A percentile compares a stretch with the other conserved stretches of the same genome.
These are phyloP conservation scores for Taiozyma sp. DNA, from an alignment of 1,139 yeast genomes.

Conservation along the genomic window DNA sequence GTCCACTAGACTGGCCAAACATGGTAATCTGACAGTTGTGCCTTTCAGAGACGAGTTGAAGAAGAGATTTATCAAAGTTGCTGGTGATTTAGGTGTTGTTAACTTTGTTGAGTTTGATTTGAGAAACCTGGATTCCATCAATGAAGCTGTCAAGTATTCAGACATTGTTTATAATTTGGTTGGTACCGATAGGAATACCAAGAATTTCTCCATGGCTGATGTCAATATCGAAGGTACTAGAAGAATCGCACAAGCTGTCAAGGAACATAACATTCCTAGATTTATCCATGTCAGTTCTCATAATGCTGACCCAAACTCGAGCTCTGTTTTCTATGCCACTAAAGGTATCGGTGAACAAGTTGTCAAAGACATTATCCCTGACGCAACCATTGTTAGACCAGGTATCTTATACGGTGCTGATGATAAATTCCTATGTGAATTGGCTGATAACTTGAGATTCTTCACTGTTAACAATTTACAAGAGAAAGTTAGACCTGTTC, in stretches of 20 bases:
- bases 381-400: conserved; percentile 83
- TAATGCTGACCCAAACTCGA: conserved; percentile 68
- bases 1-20: conserved; percentile 69
- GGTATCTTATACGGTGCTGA: conserved; percentile 78
- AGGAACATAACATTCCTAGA: conserved; percentile 72
- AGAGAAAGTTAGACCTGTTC: conserved; percentile 68
- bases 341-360: conserved; percentile 77
- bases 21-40: conserved; percentile 73
- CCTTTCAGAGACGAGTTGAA: conserved; percentile 82
- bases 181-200: conserved; percentile 76
- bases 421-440: conserved; percentile 64
- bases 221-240: conserved; percentile 76
- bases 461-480: conserved; percentile 64
- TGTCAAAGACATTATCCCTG: conserved; percentile 65
- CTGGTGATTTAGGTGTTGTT: conserved; percentile 87
- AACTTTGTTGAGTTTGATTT: conserved; percentile 81
- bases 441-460: conserved; percentile 47
- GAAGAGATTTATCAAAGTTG: conserved; percentile 74
- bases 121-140: conserved; percentile 71
- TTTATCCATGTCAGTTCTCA: conserved; percentile 76
- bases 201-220: conserved; percentile 79
- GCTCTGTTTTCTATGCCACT: conserved; percentile 70
- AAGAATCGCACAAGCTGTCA: conserved; percentile 72
- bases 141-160: conserved; percentile 75
- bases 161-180: conserved; percentile 81